Evolutionary conservation across 1,139 yeast species (phyloP).

Genomic region (Starmera stellimalicola): DNA sequence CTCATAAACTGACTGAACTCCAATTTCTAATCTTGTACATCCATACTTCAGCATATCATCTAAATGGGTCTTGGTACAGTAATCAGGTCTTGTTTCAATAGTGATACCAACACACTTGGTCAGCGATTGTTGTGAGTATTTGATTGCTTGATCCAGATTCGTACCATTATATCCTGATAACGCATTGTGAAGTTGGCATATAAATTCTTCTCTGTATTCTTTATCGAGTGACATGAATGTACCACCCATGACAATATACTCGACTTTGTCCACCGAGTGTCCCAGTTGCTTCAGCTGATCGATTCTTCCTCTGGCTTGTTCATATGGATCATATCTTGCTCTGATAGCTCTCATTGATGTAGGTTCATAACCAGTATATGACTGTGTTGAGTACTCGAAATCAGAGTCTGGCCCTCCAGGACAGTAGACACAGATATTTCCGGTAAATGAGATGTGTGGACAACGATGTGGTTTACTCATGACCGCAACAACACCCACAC

Average conservation of each 20-base stretch:
- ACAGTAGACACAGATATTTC: constrained; percentile 96
- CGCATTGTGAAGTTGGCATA: constrained; percentile 88
- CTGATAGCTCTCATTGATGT: constrained; percentile 98
- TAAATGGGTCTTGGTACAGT: constrained; percentile 91
- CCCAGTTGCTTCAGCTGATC: constrained; percentile 94
- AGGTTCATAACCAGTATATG: constrained; percentile 98
- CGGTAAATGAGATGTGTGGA: constrained; percentile 98
- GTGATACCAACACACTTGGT: constrained; percentile 98
- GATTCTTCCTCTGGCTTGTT: constrained; percentile 95
- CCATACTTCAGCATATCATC: constrained; percentile 96
- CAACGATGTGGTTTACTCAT: constrained; percentile 99
- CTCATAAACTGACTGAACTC: constrained; percentile 95
- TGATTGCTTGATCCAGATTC: constrained; percentile 83
- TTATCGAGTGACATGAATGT: constrained; percentile 93
- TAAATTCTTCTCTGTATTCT: constrained; percentile 82
- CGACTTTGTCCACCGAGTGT: constrained; percentile 94
- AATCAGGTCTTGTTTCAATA: constrained; percentile 97
- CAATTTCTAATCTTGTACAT: constrained; percentile 92
- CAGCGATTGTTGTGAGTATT: constrained; percentile 84
- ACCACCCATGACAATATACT: constrained; percentile 98
- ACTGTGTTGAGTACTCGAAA: constrained; percentile 95
- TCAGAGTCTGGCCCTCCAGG: constrained; percentile 99
- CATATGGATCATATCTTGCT: constrained; percentile 96
- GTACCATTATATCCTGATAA: constrained; percentile 87
- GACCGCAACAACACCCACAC: constrained; percentile 97